Evolutionary conservation across 2,329 filamentous ascomycete species (phyloP).

Genomic region (Diaporthe citri): DNA sequence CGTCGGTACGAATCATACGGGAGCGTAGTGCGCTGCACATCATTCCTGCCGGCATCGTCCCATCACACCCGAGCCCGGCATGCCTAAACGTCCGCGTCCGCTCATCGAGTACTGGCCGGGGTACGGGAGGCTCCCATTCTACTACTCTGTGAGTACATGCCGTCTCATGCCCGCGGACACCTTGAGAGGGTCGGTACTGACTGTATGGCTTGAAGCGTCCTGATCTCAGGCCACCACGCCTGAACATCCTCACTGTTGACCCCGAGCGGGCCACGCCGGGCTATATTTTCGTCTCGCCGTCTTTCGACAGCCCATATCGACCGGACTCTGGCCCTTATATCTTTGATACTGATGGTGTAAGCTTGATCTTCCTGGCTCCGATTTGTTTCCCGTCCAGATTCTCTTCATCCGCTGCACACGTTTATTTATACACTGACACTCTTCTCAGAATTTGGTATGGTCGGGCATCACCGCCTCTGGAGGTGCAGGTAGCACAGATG

Average conservation of each 20-base stretch:
- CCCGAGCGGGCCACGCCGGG: slow-evolving; percentile 25
- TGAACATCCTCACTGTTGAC: slow-evolving; percentile 27
- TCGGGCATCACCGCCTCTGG: slow-evolving; percentile 22
- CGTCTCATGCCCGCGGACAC: neutral
- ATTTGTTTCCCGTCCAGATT: too few species aligned
- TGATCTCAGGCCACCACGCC: slow-evolving; percentile 32
- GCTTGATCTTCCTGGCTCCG: neutral
- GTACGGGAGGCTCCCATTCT: slow-evolving; percentile 33
- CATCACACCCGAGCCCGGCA: slow-evolving; percentile 15
- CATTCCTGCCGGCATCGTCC: neutral
- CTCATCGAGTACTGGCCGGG: slow-evolving; percentile 26
- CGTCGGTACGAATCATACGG: neutral
- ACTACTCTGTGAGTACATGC: slow-evolving; percentile 30
- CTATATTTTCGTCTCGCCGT: slow-evolving; percentile 24
- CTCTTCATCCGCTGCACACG: too few species aligned
- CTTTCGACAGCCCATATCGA: slow-evolving; percentile 21
- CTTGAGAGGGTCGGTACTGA: neutral
- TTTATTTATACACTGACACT: neutral
- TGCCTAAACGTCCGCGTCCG: slow-evolving; percentile 25
- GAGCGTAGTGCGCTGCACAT: neutral
- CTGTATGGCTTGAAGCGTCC: slow-evolving; percentile 13
- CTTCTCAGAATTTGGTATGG: slow-evolving; percentile 27
- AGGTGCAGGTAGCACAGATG: slow-evolving; percentile 4
- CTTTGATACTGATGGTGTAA: slow-evolving; percentile 34
- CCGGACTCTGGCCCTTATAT: slow-evolving; percentile 37